These are phyloP conservation scores for Cyberlindnera xylosilytica DNA, from an alignment of 805 yeast genomes.

Conservation along the genomic window DNA sequence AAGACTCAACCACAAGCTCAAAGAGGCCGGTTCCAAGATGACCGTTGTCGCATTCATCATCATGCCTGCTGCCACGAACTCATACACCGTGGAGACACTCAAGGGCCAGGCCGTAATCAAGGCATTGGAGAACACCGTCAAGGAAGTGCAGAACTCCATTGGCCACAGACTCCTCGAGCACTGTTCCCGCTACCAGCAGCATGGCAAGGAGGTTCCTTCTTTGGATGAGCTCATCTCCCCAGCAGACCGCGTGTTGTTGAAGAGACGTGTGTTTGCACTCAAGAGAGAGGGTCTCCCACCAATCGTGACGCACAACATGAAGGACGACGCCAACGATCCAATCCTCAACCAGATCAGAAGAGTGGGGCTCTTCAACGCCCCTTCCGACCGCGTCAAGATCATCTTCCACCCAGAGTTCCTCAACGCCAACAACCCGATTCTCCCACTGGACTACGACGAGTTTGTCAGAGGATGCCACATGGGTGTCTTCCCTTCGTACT, in stretches of 20 bases:
- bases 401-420: conserved; percentile 97
- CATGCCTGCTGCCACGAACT: conserved; percentile 95
- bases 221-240: conserved; percentile 82
- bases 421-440: conserved; percentile 90
- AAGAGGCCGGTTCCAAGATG: conserved; percentile 76
- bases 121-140: conserved; percentile 84
- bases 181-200: conserved; percentile 66
- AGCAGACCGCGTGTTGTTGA: conserved; percentile 82
- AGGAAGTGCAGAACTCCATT: conserved; percentile 80
- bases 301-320: conserved; percentile 95
- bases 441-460: conserved; percentile 93
- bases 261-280: conserved; percentile 89
- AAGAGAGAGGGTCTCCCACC: conserved; percentile 91
- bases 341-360: conserved; percentile 87
- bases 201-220: conserved; percentile 65
- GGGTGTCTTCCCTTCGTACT: conserved; percentile 97
- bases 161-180: conserved; percentile 89
- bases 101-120: conserved; percentile 95
- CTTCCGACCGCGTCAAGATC: conserved; percentile 89
- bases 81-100: conserved; percentile 93
- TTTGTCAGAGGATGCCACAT: conserved; percentile 97
- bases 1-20: conserved; percentile 82
- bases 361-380: conserved; percentile 85
- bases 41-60: conserved; percentile 96
- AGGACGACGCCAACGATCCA: conserved; percentile 88